phyloP scores from a whole-genome alignment of 1,284 basidiomycete genomes.

The Sphagnurus paluster region DNA sequence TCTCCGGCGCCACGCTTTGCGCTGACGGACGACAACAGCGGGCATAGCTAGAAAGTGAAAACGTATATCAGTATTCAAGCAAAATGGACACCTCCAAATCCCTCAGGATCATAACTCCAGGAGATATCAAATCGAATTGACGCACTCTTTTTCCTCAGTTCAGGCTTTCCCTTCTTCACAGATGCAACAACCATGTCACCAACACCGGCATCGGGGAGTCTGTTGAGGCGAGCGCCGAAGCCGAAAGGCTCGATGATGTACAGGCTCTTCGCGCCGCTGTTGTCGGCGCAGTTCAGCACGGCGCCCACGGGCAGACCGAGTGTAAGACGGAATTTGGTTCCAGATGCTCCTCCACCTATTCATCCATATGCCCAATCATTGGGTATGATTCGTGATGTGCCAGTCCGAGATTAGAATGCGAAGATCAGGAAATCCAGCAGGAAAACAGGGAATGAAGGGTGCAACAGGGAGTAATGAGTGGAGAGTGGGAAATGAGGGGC shows the following conservation, averaged over 20 bases:
- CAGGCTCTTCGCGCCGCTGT: conserved; percentile 97
- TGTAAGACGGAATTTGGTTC: conserved; percentile 97
- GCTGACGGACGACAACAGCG: conserved; percentile 95
- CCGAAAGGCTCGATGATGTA: conserved; percentile 91
- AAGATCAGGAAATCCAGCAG: background rate
- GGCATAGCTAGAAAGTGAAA: conserved; percentile 77
- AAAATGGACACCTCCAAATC: background rate
- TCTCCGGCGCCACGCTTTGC: conserved; percentile 97
- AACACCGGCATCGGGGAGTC: conserved; percentile 96
- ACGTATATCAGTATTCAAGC: background rate
- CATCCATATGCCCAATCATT: conserved; percentile 1
- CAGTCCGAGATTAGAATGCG: background rate
- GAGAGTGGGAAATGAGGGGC: conserved; percentile 8
- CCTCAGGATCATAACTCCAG: background rate
- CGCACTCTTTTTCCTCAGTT: conserved; percentile 99
- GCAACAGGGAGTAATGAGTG: conserved; percentile 1
- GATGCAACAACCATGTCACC: conserved; percentile 99
- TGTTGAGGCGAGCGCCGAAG: conserved; percentile 95
- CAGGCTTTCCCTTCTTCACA: conserved; percentile 99
- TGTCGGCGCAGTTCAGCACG: conserved; percentile 99
- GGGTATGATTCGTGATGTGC: conserved; percentile 7
- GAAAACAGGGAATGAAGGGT: background rate
- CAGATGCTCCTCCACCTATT: conserved; percentile 54
- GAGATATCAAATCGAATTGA: conserved; percentile 9
- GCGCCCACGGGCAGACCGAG: conserved; percentile 98